Conservation (phyloP, 2,329 filamentous ascomycete species). For the Clarireedia paspali region DNA sequence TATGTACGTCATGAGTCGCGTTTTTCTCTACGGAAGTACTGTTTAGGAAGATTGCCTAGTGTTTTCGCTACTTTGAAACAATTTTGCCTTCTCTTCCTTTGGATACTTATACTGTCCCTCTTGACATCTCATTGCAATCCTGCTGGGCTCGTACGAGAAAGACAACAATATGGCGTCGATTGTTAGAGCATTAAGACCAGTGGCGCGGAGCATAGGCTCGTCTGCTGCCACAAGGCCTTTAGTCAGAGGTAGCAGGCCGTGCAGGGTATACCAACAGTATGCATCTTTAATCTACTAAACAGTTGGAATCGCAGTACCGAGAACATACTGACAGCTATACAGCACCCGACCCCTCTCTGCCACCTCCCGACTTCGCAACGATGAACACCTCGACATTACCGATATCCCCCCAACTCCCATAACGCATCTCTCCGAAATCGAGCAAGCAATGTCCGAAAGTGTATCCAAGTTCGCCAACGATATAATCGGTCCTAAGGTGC, state of each 20-base stretch:
- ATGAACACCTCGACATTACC: constrained; percentile 52
- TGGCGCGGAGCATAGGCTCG: constrained; percentile 33
- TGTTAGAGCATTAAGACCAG: constrained; percentile 37
- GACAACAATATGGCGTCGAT: constrained; percentile 38
- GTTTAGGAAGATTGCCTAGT: neutral
- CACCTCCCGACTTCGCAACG: constrained; percentile 45
- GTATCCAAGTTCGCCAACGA: constrained; percentile 89
- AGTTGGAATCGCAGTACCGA: neutral
- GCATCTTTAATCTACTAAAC: neutral
- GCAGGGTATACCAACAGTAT: constrained; percentile 36
- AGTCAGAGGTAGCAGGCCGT: constrained; percentile 31
- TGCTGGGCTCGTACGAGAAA: too few relatives aligned
- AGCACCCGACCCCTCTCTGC: constrained; percentile 51
- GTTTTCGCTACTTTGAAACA: neutral
- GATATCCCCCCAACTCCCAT: constrained; percentile 86
- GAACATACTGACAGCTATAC: constrained; percentile 3
- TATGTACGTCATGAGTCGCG: neutral
- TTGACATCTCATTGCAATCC: too few relatives aligned
- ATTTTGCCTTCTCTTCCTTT: neutral
- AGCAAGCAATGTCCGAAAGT: constrained; percentile 79
- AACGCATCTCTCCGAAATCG: constrained; percentile 83
- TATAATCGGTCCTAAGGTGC: constrained; percentile 79
- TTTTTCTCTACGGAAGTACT: neutral
- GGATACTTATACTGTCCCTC: neutral
- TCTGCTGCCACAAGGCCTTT: constrained; percentile 28